Evolutionary conservation across 306 rosid genomes (phyloP), one percentile per base, ranked within the genome.

Genomic region (Abrus pulchellus): DNA sequence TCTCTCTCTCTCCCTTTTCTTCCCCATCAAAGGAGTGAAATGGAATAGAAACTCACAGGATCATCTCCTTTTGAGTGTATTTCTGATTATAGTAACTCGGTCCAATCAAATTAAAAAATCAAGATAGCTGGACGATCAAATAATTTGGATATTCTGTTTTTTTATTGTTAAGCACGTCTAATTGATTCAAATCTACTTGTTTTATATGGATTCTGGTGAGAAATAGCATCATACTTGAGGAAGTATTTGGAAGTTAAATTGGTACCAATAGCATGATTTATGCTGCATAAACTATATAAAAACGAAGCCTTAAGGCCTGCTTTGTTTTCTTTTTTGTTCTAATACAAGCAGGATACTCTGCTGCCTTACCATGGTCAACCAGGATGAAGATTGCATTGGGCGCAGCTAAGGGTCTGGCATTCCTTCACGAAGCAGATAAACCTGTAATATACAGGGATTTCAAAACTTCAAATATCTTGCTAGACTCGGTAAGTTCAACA

Each of bases 401-500:
- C 47, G 95, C 95, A 1, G 95, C 95, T 2, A 92, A 86, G 73
- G 97, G 97, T 33, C 72, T 92, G 11, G 87, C 95, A 36, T 92
- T 92, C 74, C 95, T 92, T 76, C 97, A 94, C 36, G 94, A 87
- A 83, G 83, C 84, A 20, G 91, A 94, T 74, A 89, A 87, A 57
- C 93, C 97, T n/a, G 93, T 94, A 9, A 94, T 94, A 30, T 92
- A 81, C 80, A 86, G 98, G 44, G 98, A 94, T 79, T 94, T 92
- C 59, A 92, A 94, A 78, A 83, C 94, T 38, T 92, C 97, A 6
- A 94, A 94, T 81, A 90, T 94, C 54, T 85, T 94, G 43, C 82
- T 94, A 1, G 94, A 92, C 63, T 83, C 97, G 66, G 97, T 94
- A 90, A 61, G 92, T 69, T 61, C 72, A 66, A 66, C 7, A 5